Evolutionary conservation across 768 basidiomycete genomes (phyloP).

Genomic region (Tulasnella sp.): DNA sequence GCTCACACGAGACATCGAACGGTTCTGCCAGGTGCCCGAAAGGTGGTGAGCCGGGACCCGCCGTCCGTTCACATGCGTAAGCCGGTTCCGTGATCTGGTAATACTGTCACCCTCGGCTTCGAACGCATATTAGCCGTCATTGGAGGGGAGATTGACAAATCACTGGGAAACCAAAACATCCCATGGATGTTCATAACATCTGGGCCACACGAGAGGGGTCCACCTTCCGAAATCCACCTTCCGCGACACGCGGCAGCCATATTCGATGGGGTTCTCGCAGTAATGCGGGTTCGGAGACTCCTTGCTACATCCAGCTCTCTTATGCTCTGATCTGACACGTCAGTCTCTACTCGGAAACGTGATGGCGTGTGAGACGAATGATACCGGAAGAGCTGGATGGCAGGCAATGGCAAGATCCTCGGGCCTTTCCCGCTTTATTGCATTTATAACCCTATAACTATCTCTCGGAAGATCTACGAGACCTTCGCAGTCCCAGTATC

Average conservation of each 20-base stretch:
- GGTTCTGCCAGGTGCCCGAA: background rate
- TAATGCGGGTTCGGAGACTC: background rate
- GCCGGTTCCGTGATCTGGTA: background rate
- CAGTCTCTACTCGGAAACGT: background rate
- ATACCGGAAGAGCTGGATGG: background rate
- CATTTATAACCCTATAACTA: background rate
- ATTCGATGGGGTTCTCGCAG: background rate
- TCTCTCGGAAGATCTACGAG: background rate
- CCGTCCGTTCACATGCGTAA: background rate
- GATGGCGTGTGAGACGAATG: background rate
- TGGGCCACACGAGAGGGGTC: background rate
- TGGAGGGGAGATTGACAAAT: background rate
- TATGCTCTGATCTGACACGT: background rate
- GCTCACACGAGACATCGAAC: background rate
- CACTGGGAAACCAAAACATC: background rate
- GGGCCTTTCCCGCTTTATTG: background rate
- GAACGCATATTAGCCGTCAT: background rate
- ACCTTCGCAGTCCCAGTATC: background rate
- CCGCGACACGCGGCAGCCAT: background rate
- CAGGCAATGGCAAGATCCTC: background rate
- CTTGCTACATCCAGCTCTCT: background rate
- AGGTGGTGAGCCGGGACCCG: background rate
- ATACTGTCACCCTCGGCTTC: background rate
- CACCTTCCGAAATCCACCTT: background rate
- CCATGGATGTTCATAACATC: background rate